Base-by-base conservation (phyloP, 768 basidiomycete species). In the Panaeolus papilionaceus region DNA sequence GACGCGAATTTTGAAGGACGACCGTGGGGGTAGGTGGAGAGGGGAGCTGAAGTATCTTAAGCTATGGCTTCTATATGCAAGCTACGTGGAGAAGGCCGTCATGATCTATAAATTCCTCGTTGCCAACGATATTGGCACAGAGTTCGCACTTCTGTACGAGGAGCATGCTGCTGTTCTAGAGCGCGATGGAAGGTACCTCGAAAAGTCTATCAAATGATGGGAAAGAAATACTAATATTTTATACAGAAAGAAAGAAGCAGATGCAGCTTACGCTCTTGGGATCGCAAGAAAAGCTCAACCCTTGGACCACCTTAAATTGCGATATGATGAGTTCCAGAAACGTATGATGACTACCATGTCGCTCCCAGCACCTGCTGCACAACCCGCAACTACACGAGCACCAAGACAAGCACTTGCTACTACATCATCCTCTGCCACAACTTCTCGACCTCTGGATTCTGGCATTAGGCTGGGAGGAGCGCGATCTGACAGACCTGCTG, bases 31-130 rank as follows among this genome's bases (percentile, higher is more conserved):
- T 0, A 83, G 82, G 68, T 98, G 94, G 88, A 86, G 85, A 72
- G 85, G 82, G 65, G 95, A 98, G 74, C 75, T 94, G 67, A 89
- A 93, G 67, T 98, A 98, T 77, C 85, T 99, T 65, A 95, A 95
- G 75, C 82, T 99, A 16, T 99, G 98, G 98, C 83, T 95, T 63
- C 87, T 95, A 61, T 99, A 98, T 77, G 93, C 96, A 16, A 90
- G 89, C 76, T 92, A 94, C 75, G 94, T 99, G 63, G 96, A 98
- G 80, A 89, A 89, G 74, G 92, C 95, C 47, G 88, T 88, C 16
- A 86, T 96, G 76, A 92, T 99, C 71, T 98, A 92, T 83, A 86
- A 89, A 70, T 99, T 96, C 79, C 79, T 98, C 75, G 84, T 98
- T 70, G 91, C 90, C 5, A 96, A 95, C 72, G 95, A 98, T 71